These are phyloP conservation scores for Azolla pinnata DNA, from an alignment of 75 land plant species.

Conservation along the genomic window DNA sequence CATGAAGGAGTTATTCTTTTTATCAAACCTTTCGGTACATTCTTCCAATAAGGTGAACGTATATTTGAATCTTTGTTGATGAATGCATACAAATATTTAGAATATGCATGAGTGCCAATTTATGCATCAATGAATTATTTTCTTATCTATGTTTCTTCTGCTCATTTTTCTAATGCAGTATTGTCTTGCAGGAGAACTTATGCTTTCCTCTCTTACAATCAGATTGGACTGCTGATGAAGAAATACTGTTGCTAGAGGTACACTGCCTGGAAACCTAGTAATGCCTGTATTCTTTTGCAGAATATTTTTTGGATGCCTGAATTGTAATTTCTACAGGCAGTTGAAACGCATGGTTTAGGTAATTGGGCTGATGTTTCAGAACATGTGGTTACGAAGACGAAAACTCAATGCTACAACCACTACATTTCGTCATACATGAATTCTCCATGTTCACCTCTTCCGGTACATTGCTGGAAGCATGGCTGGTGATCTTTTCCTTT, in stretches of 20 bases:
- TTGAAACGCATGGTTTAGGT: slow-evolving; percentile 90
- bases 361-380: slow-evolving; percentile 97
- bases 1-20: no score
- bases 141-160: no score
- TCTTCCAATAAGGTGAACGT: no score
- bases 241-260: slow-evolving; percentile 90
- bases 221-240: slow-evolving; percentile 98
- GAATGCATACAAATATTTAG: no score
- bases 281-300: not conserved
- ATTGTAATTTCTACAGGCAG: slow-evolving; percentile 39
- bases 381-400: slow-evolving; percentile 86
- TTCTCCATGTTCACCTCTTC: slow-evolving; percentile 80
- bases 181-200: slow-evolving; percentile 64
- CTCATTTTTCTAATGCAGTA: no score
- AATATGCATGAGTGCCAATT: no score
- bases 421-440: slow-evolving; percentile 64
- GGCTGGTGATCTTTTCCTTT: no score
- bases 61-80: no score
- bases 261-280: not conserved
- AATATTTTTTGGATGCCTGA: not conserved
- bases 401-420: slow-evolving; percentile 70
- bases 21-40: no score
- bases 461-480: slow-evolving; percentile 33
- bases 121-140: no score
- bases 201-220: slow-evolving; percentile 85